A percentile compares a stretch with the other conserved stretches of the same genome.
These are phyloP conservation scores for Myxozyma geophila DNA, from an alignment of 805 yeast species.

Conservation along the genomic window DNA sequence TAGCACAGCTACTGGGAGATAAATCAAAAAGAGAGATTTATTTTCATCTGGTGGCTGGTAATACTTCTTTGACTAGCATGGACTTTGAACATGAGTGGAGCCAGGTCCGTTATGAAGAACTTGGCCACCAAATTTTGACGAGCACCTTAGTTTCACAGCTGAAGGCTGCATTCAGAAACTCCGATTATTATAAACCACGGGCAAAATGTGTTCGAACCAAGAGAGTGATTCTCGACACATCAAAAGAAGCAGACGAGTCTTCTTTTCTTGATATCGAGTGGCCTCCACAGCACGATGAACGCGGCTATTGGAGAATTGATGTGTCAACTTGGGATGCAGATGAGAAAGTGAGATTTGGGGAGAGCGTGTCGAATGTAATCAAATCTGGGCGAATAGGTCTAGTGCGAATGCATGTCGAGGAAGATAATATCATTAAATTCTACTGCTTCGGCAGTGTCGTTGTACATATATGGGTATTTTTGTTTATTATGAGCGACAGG, in stretches of 20 bases:
- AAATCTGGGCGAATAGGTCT: constrained; percentile 22
- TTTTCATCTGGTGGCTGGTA: not conserved
- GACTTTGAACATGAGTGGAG: too few species aligned
- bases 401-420: constrained; percentile 18
- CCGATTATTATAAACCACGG: constrained; percentile 19
- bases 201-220: constrained; percentile 12
- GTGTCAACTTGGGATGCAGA: constrained; percentile 16
- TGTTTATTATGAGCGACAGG: constrained; percentile 25
- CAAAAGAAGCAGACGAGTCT: not conserved
- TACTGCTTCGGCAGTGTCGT: constrained; percentile 31
- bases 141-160: constrained; percentile 10
- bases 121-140: constrained; percentile 12
- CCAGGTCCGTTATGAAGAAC: not conserved
- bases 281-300: constrained; percentile 23
- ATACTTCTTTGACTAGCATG: not conserved
- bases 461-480: constrained; percentile 29
- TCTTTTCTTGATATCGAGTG: not conserved
- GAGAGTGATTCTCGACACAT: not conserved
- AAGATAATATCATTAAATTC: constrained; percentile 16
- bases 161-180: constrained; percentile 10
- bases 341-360: constrained; percentile 25
- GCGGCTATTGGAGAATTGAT: constrained; percentile 28
- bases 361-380: constrained; percentile 16
- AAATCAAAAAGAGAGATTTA: not conserved
- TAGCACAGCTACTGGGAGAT: constrained; percentile 8